These are phyloP conservation scores for Colletotrichum echinochloae DNA, from an alignment of 2,329 filamentous ascomycete species.

Conservation along the genomic window DNA sequence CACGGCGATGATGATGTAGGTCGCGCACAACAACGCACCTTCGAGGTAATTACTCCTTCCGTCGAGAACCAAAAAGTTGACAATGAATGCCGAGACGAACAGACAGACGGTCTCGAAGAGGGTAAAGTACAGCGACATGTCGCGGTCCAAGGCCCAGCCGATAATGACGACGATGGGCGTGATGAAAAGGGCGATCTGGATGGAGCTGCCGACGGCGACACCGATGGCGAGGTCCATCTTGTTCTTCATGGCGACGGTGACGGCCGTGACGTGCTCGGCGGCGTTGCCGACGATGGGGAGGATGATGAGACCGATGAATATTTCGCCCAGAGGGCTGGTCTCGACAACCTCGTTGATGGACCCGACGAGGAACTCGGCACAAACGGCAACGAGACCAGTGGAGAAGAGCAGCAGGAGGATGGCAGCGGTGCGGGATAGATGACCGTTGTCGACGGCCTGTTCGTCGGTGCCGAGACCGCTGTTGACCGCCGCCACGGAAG, in stretches of 20 bases:
- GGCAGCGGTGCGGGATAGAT: slow-evolving; percentile 67
- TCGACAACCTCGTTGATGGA: slow-evolving; percentile 74
- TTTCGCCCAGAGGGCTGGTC: slow-evolving; percentile 68
- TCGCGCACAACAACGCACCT: slow-evolving; percentile 75
- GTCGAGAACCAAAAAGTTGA: slow-evolving; percentile 89
- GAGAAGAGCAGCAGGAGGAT: slow-evolving; percentile 72
- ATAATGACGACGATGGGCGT: slow-evolving; percentile 78
- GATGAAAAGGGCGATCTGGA: slow-evolving; percentile 79
- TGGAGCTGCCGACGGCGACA: slow-evolving; percentile 77
- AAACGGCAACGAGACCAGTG: slow-evolving; percentile 74
- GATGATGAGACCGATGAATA: slow-evolving; percentile 79
- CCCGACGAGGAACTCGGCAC: slow-evolving; percentile 77
- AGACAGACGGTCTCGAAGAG: slow-evolving; percentile 90
- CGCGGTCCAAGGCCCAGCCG: slow-evolving; percentile 75
- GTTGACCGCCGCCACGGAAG: slow-evolving; percentile 54
- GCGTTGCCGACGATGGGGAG: slow-evolving; percentile 80
- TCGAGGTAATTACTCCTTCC: slow-evolving; percentile 90
- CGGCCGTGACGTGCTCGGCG: slow-evolving; percentile 78
- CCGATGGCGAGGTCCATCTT: slow-evolving; percentile 82
- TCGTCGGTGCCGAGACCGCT: slow-evolving; percentile 45
- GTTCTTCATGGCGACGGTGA: slow-evolving; percentile 78
- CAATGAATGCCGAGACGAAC: slow-evolving; percentile 86
- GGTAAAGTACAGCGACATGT: slow-evolving; percentile 88
- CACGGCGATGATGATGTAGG: slow-evolving; percentile 76
- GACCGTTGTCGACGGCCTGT: slow-evolving; percentile 52